Conservation (phyloP, 2,329 filamentous ascomycete species). For the Claviceps maximensis region DNA sequence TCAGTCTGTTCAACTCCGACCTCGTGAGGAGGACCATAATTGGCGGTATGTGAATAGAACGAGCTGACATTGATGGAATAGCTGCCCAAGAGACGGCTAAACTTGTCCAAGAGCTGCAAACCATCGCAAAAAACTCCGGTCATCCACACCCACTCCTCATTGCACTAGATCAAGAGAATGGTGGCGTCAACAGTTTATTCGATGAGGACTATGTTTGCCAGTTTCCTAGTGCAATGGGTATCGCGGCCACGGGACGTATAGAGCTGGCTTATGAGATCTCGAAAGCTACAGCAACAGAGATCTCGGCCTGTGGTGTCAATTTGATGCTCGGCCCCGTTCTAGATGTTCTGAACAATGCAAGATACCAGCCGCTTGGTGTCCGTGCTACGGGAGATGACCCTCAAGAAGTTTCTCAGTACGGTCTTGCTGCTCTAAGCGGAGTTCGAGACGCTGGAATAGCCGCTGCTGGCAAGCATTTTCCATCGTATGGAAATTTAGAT, state of each 20-base stretch:
- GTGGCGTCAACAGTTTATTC: conserved; percentile 90
- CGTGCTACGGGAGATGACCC: conserved; percentile 86
- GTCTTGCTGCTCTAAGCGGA: conserved; percentile 79
- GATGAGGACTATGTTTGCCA: conserved; percentile 93
- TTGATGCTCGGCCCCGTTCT: conserved; percentile 88
- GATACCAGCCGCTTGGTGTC: conserved; percentile 82
- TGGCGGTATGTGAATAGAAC: neutral
- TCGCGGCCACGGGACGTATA: conserved; percentile 80
- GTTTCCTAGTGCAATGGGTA: conserved; percentile 92
- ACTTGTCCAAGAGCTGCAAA: conserved; percentile 83
- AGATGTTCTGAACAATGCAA: conserved; percentile 85
- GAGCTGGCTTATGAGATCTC: conserved; percentile 81
- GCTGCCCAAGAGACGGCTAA: conserved; percentile 82
- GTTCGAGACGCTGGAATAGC: conserved; percentile 83
- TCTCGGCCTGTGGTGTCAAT: conserved; percentile 88
- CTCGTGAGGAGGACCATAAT: neutral
- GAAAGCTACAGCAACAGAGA: conserved; percentile 83
- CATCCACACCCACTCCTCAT: conserved; percentile 84
- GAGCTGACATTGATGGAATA: conserved; percentile 28
- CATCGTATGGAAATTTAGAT: conserved; percentile 88
- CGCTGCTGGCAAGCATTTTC: conserved; percentile 91
- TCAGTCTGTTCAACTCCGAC: neutral
- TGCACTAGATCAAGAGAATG: conserved; percentile 93
- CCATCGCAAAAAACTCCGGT: conserved; percentile 78
- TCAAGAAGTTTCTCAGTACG: conserved; percentile 86